phyloP scores from a whole-genome alignment of 257 asterid genomes.

The Buddleja alternifolia region DNA sequence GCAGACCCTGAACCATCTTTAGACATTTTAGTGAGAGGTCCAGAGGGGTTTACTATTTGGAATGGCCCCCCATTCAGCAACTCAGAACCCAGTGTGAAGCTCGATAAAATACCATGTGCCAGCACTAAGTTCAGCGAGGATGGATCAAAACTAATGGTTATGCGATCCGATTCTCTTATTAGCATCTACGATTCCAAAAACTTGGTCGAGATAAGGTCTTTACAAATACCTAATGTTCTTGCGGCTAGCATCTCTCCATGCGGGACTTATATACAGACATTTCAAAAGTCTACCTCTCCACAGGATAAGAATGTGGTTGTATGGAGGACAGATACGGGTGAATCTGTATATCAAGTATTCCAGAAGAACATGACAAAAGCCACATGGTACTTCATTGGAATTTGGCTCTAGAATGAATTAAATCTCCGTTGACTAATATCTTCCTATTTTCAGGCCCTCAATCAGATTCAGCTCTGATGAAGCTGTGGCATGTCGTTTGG shows the following conservation, averaged over 20 bases:
- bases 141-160: conserved; percentile 80
- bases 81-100: conserved; percentile 72
- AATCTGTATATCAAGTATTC: conserved; percentile 58
- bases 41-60: conserved; percentile 80
- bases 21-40: conserved; percentile 75
- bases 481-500: conserved; percentile 77
- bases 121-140: conserved; percentile 78
- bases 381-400: conserved; percentile 60
- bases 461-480: conserved; percentile 75
- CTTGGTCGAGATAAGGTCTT: conserved; percentile 61
- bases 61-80: conserved; percentile 80
- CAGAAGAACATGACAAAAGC: conserved; percentile 88
- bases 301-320: conserved; percentile 79
- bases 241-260: conserved; percentile 86
- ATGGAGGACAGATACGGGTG: conserved; percentile 75
- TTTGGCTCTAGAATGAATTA: conserved; percentile 15
- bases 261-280: conserved; percentile 87
- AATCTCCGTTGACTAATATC: conserved; percentile 25
- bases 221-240: conserved; percentile 71
- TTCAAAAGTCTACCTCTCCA: conserved; percentile 69
- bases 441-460: conserved; percentile 63
- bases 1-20: conserved; percentile 53
- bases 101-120: conserved; percentile 58
- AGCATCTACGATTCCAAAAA: conserved; percentile 59
- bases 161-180: conserved; percentile 58